A percentile compares a stretch with the other conserved stretches of the same genome.
Conservation (phyloP, 164 flowering plant species). For the Euptelea pleiosperma region DNA sequence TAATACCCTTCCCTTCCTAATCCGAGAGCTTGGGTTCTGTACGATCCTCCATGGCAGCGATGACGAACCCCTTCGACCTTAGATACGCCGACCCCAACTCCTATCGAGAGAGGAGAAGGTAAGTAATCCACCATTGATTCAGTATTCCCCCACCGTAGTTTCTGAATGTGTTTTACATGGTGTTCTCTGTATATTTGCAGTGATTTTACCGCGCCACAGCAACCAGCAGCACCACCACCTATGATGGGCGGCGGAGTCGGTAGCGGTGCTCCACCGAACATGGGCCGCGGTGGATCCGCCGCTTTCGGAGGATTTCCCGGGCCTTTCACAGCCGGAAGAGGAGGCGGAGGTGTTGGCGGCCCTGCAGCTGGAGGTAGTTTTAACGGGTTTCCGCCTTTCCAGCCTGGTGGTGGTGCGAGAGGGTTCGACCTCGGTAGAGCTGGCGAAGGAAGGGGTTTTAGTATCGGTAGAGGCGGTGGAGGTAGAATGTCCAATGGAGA, state of each 20-base stretch:
- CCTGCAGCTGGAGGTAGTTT: constrained; percentile 7
- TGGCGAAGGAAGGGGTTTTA: constrained; percentile 21
- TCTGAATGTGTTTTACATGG: background rate
- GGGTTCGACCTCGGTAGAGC: constrained; percentile 36
- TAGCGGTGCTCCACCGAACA: constrained; percentile 21
- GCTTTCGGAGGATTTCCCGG: constrained; percentile 34
- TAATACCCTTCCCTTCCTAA: background rate
- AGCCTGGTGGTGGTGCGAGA: constrained; percentile 29
- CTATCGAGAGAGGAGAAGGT: constrained; percentile 82
- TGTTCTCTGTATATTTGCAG: constrained; percentile 20
- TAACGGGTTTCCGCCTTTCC: constrained; percentile 28
- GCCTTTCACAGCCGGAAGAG: constrained; percentile 17
- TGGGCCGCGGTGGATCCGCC: constrained; percentile 36
- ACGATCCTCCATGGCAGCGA: background rate
- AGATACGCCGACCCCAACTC: constrained; percentile 64
- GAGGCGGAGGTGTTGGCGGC: constrained; percentile 16
- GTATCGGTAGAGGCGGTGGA: constrained; percentile 16
- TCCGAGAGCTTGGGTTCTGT: background rate
- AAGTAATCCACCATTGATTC: background rate
- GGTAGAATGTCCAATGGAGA: constrained; percentile 9
- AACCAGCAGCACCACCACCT: constrained; percentile 22
- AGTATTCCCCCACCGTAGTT: background rate
- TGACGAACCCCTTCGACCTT: constrained; percentile 45
- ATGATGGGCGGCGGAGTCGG: constrained; percentile 18
- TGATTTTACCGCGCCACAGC: constrained; percentile 35